Evolutionary conservation across 257 asterid genomes (phyloP).

Genomic region (Solanum pennellii): DNA sequence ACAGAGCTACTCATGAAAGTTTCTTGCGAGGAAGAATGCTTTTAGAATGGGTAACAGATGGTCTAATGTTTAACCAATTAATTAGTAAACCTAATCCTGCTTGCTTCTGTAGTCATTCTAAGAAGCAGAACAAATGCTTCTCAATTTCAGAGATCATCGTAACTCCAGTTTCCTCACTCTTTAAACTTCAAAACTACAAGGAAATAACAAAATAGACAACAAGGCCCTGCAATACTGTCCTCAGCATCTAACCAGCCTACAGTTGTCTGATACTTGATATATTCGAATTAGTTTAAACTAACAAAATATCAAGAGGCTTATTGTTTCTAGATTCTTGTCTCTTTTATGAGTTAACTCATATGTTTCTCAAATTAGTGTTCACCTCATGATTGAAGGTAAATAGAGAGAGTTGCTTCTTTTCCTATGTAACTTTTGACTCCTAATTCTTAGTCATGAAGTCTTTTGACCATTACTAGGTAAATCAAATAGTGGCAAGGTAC

Average conservation of each 20-base stretch:
- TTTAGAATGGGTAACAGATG: neutral
- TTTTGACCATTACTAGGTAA: neutral
- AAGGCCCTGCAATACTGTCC: neutral
- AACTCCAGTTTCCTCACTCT: neutral
- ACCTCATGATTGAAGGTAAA: neutral
- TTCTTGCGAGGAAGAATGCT: neutral
- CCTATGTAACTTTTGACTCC: neutral
- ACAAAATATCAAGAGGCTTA: neutral
- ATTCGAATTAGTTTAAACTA: neutral
- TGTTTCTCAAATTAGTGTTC: neutral
- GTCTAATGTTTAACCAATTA: neutral
- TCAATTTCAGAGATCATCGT: neutral
- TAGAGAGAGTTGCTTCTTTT: neutral
- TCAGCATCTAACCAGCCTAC: neutral
- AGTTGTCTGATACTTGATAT: neutral
- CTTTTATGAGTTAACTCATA: neutral
- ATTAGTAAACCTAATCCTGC: neutral
- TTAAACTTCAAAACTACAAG: neutral
- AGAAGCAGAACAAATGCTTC: neutral
- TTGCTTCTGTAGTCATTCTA: neutral
- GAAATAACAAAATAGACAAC: neutral
- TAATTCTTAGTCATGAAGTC: neutral
- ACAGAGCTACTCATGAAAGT: neutral
- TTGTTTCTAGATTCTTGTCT: neutral
- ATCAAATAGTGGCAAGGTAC: neutral